Base-by-base conservation (phyloP, 257 asterid species). In the Fraxinus quadrangulata region DNA sequence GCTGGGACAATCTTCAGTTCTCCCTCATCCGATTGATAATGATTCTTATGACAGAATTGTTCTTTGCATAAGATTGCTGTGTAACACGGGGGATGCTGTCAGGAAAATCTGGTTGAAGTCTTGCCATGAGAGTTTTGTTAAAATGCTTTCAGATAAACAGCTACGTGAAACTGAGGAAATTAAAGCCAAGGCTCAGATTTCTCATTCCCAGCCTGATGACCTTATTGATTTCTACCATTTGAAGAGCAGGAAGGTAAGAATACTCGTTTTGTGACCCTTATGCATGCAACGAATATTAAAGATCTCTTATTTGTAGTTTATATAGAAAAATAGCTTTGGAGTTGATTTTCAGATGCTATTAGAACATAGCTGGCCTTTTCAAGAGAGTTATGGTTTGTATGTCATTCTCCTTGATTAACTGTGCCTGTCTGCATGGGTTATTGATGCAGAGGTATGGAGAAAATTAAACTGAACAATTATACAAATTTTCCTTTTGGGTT, bases 81-180 rank as follows among this genome's bases (percentile, higher is more conserved):
- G 91, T 51, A 87, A 87, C 81, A 85, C 93, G 14, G 97, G 90
- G 76, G 97, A 87, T 68, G 92, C 76, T 72, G 85, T 81, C 76
- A 92, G 94, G 89, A 87, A 87, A 87, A 87, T 94, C 79, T 94
- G 98, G 98, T 83, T 94, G 85, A 80, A 88, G 73, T 88, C 97
- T 81, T 94, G 98, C 81, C 97, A 91, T 11, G 94, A 94, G 87
- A 94, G 98, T 78, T 94, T 94, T 83, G 92, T 92, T 71, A 90
- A 88, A 79, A 94, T 94, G 98, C 97, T 94, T 72, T 89, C 98
- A 14, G 98, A 94, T 80, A 92, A 94, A 80, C 96, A 94, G 87
- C 87, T 92, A 72, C 94, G 93, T 71, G 97, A 94, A 89, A 94
- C 87, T 76, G 97, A 94, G 83, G 97, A 94, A 87, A 86, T 86